A percentile compares a stretch with the other conserved stretches of the same genome.
phyloP scores from a whole-genome alignment of 805 yeast genomes.

The Dipodascus geniculatus region DNA sequence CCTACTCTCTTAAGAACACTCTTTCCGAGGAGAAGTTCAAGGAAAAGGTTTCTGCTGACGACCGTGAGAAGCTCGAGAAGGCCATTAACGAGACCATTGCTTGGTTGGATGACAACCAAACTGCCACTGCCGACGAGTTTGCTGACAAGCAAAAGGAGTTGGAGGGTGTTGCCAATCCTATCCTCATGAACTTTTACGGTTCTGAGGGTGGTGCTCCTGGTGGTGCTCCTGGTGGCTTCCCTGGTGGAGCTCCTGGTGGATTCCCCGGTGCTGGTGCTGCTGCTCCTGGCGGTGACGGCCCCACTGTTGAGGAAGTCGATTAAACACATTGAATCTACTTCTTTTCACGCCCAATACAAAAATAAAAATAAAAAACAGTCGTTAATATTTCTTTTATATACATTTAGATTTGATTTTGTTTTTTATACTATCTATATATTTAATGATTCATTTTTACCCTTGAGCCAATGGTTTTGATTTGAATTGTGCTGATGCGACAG shows the following conservation, averaged over 20 bases:
- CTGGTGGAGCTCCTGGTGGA: constrained; percentile 36
- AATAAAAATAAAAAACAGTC: not conserved
- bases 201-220: constrained; percentile 59
- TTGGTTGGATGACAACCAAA: constrained; percentile 85
- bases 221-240: constrained; percentile 61
- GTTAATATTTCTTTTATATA: not conserved
- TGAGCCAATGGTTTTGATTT: not conserved
- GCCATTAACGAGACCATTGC: constrained; percentile 10
- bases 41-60: constrained; percentile 32
- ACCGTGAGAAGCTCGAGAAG: constrained; percentile 10
- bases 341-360: not conserved
- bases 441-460: not conserved
- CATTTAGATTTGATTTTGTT: constrained; percentile 1
- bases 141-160: constrained; percentile 87
- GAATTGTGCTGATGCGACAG: no score
- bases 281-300: constrained; percentile 34
- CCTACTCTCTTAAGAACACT: constrained; percentile 80
- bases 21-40: constrained; percentile 58
- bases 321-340: constrained; percentile 10
- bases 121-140: constrained; percentile 84
- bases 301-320: constrained; percentile 42
- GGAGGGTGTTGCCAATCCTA: constrained; percentile 87
- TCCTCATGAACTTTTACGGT: constrained; percentile 90
- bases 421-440: not conserved
- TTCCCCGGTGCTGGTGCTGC: constrained; percentile 30